Evolutionary conservation across 2,329 filamentous ascomycete species (phyloP).

Genomic region (Xylariaceae sp.): DNA sequence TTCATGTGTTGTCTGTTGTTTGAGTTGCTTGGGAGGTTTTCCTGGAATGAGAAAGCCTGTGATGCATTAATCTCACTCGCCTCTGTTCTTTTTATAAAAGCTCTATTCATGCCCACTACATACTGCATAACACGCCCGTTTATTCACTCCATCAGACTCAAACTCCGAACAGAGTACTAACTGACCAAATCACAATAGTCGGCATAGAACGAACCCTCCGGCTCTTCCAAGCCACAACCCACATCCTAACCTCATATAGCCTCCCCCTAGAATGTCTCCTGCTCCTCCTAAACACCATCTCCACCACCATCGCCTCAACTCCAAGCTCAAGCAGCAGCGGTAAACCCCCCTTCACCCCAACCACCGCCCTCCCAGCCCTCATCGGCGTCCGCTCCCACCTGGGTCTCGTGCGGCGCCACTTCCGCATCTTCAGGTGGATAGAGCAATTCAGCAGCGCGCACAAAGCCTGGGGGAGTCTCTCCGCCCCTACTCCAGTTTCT

Average conservation of each 20-base stretch:
- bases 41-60: too few species aligned
- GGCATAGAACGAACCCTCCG: constrained; percentile 60
- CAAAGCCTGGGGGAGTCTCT: constrained; percentile 33
- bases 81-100: too few species aligned
- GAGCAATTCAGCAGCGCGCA: constrained; percentile 54
- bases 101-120: neutral
- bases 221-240: constrained; percentile 49
- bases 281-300: constrained; percentile 17
- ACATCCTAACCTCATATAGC: constrained; percentile 46
- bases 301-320: constrained; percentile 15
- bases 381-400: constrained; percentile 38
- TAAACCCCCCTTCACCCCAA: neutral
- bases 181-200: constrained; percentile 34
- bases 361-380: constrained; percentile 32
- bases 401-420: constrained; percentile 53
- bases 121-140: too few species aligned
- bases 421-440: constrained; percentile 66
- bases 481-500: constrained; percentile 7
- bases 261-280: constrained; percentile 36
- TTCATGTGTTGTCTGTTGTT: too few species aligned
- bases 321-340: neutral
- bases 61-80: too few species aligned
- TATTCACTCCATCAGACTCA: neutral
- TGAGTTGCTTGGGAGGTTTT: too few species aligned
- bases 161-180: neutral